Percentiles rank a stretch among this genome's conserved stretches.
Conservation (phyloP, 306 rosid genomes). For the Cucurbita ficifolia region DNA sequence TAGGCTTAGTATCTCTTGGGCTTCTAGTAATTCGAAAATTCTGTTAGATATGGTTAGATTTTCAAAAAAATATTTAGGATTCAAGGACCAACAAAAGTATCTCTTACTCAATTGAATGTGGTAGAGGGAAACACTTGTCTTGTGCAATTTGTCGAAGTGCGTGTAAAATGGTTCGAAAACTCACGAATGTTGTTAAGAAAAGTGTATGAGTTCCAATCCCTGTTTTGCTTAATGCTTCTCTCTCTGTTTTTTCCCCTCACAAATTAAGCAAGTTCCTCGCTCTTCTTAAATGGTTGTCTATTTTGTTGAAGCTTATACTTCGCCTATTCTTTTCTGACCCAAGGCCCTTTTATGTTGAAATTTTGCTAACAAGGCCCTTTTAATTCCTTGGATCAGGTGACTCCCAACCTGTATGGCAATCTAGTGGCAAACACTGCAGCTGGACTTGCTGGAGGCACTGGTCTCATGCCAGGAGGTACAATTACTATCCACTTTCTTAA, state of each 20-base stretch:
- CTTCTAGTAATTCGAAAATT: not conserved
- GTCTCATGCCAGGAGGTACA: slow-evolving; percentile 95
- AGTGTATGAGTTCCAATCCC: not conserved
- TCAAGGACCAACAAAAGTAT: too few species aligned
- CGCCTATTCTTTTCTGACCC: not conserved
- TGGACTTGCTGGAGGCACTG: slow-evolving; percentile 96
- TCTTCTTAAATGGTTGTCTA: not conserved
- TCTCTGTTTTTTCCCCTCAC: not conserved
- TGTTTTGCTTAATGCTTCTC: not conserved
- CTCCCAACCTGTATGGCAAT: slow-evolving; percentile 92
- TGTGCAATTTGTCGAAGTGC: too few species aligned
- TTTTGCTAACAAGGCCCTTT: not conserved
- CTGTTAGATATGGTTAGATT: not conserved
- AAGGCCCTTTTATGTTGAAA: not conserved
- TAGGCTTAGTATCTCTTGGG: not conserved
- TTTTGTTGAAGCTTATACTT: not conserved
- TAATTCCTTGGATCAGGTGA: slow-evolving; percentile 32
- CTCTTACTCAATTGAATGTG: too few species aligned
- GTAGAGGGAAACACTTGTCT: too few species aligned
- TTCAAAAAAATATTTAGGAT: too few species aligned
- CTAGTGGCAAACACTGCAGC: slow-evolving; percentile 96
- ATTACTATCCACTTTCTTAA: not conserved
- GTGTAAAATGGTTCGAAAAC: too few species aligned
- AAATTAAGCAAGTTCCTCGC: not conserved
- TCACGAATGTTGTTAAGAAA: too few species aligned